Evolutionary conservation across 2,329 filamentous ascomycete genomes (phyloP).

Genomic region (Fusarium fujikuroi): DNA sequence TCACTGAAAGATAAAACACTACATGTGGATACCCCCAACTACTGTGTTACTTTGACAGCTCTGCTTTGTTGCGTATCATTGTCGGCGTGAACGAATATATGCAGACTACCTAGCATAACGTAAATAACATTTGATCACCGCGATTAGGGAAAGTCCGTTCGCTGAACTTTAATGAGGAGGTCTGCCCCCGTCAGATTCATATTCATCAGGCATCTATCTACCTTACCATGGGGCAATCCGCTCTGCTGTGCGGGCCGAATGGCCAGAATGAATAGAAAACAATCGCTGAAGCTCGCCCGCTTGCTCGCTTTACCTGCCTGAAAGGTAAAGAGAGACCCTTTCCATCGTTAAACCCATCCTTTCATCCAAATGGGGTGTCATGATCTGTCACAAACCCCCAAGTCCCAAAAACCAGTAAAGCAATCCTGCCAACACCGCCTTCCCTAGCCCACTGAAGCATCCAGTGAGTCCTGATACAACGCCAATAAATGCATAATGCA

Average conservation of each 20-base stretch:
- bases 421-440: conserved; percentile 41
- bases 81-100: background rate
- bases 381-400: conserved; percentile 18
- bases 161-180: background rate
- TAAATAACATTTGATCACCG: background rate
- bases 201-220: conserved; percentile 22
- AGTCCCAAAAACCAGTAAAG: conserved; percentile 36
- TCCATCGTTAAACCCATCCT: conserved; percentile 28
- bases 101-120: background rate
- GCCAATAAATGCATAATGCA: conserved; percentile 47
- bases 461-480: conserved; percentile 43
- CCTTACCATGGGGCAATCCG: background rate
- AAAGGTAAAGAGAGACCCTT: conserved; percentile 11
- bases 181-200: conserved; percentile 16
- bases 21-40: background rate
- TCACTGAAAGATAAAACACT: background rate
- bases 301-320: conserved; percentile 20
- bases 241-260: conserved; percentile 16
- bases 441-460: conserved; percentile 37
- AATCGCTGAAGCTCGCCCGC: conserved; percentile 30
- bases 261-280: conserved; percentile 22
- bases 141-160: background rate
- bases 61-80: background rate
- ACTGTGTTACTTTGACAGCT: background rate
- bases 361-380: conserved; percentile 31